Evolutionary conservation across 192 early-diverging fungal genomes (phyloP).

Genomic region (Coemansia sp.): DNA sequence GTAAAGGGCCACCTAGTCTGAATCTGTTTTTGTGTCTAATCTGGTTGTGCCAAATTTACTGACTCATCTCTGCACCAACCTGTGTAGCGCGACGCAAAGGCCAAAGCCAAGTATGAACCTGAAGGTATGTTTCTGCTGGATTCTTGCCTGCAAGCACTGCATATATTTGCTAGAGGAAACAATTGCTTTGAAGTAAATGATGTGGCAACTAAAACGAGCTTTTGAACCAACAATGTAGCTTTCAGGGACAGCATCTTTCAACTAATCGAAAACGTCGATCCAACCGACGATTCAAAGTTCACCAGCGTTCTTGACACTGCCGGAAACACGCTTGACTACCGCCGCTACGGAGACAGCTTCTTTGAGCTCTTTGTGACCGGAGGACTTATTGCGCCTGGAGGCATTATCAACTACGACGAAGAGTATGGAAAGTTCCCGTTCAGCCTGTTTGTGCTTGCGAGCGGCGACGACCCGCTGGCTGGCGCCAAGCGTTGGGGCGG

Average conservation of each 20-base stretch:
- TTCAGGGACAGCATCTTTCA: slow-evolving; percentile 49
- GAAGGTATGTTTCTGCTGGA: slow-evolving; percentile 27
- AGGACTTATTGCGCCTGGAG: slow-evolving; percentile 70
- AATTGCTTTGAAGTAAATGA: no score
- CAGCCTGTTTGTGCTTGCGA: slow-evolving; percentile 56
- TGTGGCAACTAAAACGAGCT: no score
- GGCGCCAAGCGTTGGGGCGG: slow-evolving; percentile 75
- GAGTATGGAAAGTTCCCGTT: slow-evolving; percentile 77
- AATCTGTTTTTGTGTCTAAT: background rate
- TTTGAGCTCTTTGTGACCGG: slow-evolving; percentile 94
- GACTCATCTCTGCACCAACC: background rate
- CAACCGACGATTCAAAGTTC: slow-evolving; percentile 70
- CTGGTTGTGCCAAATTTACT: background rate
- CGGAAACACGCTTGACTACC: slow-evolving; percentile 89
- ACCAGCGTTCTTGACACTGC: slow-evolving; percentile 72
- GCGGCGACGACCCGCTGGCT: slow-evolving; percentile 50
- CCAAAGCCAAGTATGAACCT: slow-evolving; percentile 69
- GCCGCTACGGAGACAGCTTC: slow-evolving; percentile 91
- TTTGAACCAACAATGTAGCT: background rate
- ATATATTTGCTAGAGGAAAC: slow-evolving; percentile 7
- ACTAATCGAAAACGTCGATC: slow-evolving; percentile 55
- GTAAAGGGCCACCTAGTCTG: slow-evolving; percentile 15
- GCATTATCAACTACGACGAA: slow-evolving; percentile 62
- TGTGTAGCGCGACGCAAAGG: slow-evolving; percentile 60
- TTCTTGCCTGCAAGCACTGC: background rate